Evolutionary conservation across 345 rosid species (phyloP), one percentile per base, ranked within the genome.

Genomic region (Durio zibethinus): DNA sequence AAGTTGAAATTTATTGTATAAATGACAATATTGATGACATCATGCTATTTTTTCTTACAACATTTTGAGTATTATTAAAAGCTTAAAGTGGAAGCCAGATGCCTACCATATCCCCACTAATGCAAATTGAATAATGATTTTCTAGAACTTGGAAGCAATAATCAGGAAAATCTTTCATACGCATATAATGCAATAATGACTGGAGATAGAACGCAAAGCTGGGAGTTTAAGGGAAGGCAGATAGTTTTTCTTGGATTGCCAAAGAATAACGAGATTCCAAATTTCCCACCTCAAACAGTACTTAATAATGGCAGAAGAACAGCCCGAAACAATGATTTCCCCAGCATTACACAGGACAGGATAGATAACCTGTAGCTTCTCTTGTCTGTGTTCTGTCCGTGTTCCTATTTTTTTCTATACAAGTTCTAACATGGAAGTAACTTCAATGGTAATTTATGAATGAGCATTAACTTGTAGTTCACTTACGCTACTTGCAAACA

Each of bases 341-440:
- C 80, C 72, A 70, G 11, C 18, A 38, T 48, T 43, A 57, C 75
- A 73, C 29, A 8, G n/a, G n/a, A n/a, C n/a, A n/a, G 64, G 82
- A 67, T 68, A 18, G n/a, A 50, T 68, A 48, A 38, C 76, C 79
- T 53, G 84, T 60, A 56, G 52, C 57, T 36, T 56, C 45, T 43
- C 29, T 56, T 64, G n/a, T n/a, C n/a, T n/a, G n/a, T n/a, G n/a
- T n/a, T n/a, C n/a, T n/a, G n/a, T n/a, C 48, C 36, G n/a, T 35
- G 73, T 76, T 68, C 76, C 85, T 83, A 73, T 74, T 79, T 70
- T n/a, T 77, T 33, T 80, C 83, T 85, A 78, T 76, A 85, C 84
- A 85, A 31, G 38, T 78, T 76, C 84, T 75, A 79, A 38, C 73
- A 61, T 64, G 70, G 67, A 56, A 50, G 72, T 72, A 82, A 31